phyloP scores from a whole-genome alignment of 805 yeast genomes.

The Saturnispora hagleri region DNA sequence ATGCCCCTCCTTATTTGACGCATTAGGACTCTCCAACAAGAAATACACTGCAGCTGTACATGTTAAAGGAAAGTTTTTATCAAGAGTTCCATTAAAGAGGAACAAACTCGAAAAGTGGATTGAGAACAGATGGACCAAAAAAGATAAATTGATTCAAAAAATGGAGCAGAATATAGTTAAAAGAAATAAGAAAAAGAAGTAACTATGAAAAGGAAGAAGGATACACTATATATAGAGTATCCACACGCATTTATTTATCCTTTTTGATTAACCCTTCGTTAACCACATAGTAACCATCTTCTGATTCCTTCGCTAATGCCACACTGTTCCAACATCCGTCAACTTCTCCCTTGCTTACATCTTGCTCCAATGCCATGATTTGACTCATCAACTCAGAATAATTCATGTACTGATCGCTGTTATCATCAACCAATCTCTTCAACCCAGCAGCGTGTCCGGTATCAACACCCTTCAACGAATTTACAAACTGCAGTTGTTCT shows the following conservation, averaged over 20 bases:
- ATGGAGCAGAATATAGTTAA: slow-evolving; percentile 24
- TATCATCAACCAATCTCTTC: slow-evolving; percentile 25
- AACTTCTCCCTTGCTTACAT: slow-evolving; percentile 32
- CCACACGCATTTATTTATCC: slow-evolving; percentile 15
- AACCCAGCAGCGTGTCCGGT: slow-evolving; percentile 10
- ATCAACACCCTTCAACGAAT: slow-evolving; percentile 33
- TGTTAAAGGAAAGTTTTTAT: slow-evolving; percentile 37
- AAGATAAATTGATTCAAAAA: slow-evolving; percentile 44
- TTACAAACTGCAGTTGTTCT: slow-evolving; percentile 42
- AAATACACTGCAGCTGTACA: slow-evolving; percentile 32
- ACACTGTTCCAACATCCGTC: slow-evolving; percentile 36
- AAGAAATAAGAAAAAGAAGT: slow-evolving; percentile 1
- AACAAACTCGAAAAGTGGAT: slow-evolving; percentile 63
- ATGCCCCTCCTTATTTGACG: slow-evolving; percentile 31
- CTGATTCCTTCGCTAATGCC: slow-evolving; percentile 24
- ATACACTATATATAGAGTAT: neutral
- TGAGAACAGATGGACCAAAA: slow-evolving; percentile 62
- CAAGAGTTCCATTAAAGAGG: slow-evolving; percentile 43
- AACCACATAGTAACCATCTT: slow-evolving; percentile 34
- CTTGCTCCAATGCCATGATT: slow-evolving; percentile 18
- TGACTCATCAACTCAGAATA: slow-evolving; percentile 25
- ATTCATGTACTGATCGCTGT: slow-evolving; percentile 16
- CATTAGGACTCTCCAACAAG: slow-evolving; percentile 27
- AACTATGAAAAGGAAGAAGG: neutral
- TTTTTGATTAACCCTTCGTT: slow-evolving; percentile 39